Conservation (phyloP, 2,329 filamentous ascomycete genomes). For the Trichophaea hybrida region DNA sequence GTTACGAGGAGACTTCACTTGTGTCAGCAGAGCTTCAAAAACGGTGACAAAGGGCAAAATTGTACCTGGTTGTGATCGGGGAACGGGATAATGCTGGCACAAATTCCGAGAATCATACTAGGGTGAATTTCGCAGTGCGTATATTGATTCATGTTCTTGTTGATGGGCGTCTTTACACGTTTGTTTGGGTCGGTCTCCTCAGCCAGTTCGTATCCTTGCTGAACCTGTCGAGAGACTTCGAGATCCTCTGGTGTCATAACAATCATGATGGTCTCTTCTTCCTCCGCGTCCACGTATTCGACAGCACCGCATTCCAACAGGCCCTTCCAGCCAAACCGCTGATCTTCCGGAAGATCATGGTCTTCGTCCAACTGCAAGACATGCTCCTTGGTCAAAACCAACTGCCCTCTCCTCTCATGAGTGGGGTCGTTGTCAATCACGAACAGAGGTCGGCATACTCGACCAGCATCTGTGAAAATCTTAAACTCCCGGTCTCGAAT, state of each 20-base stretch:
- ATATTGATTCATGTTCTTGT: constrained; percentile 62
- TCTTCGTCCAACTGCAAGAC: constrained; percentile 59
- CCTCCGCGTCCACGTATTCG: constrained; percentile 93
- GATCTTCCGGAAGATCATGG: constrained; percentile 37
- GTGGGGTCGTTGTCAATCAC: constrained; percentile 76
- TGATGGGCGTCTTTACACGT: constrained; percentile 76
- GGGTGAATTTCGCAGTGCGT: constrained; percentile 99
- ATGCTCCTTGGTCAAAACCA: constrained; percentile 75
- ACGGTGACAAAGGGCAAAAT: constrained; percentile 3
- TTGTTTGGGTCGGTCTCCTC: constrained; percentile 61
- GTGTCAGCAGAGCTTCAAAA: constrained; percentile 29
- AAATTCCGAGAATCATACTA: constrained; percentile 97
- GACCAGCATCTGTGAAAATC: constrained; percentile 91
- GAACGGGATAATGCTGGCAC: constrained; percentile 98
- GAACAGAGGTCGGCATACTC: constrained; percentile 86
- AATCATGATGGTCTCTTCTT: constrained; percentile 98
- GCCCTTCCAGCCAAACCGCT: constrained; percentile 67
- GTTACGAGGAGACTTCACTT: constrained; percentile 72
- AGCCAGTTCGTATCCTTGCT: constrained; percentile 50
- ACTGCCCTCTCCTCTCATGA: constrained; percentile 57
- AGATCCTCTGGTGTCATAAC: constrained; percentile 96
- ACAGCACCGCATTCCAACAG: constrained; percentile 73
- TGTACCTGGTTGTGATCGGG: constrained; percentile 87
- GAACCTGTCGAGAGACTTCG: constrained; percentile 58
- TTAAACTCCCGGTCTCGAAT: constrained; percentile 97